Evolutionary conservation across 2,329 filamentous ascomycete genomes (phyloP).

Genomic region (Tolypocladium nubicola): DNA sequence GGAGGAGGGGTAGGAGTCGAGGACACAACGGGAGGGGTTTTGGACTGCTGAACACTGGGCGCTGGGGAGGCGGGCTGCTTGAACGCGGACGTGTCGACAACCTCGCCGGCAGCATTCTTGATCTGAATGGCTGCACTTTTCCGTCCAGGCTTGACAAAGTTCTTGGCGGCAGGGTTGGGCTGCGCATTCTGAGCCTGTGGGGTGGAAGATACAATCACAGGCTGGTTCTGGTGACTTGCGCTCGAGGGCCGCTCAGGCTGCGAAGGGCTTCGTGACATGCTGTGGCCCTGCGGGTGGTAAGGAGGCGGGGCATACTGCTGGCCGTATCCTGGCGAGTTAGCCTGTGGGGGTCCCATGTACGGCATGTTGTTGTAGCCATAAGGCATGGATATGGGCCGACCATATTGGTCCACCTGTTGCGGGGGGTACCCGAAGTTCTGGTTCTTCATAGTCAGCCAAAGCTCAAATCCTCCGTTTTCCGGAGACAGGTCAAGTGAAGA

Average conservation of each 20-base stretch:
- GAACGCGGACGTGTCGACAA: constrained; percentile 55
- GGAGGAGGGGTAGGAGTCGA: constrained; percentile 73
- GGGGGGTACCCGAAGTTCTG: constrained; percentile 54
- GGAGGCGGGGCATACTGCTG: constrained; percentile 31
- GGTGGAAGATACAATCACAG: constrained; percentile 51
- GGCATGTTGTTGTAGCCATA: constrained; percentile 36
- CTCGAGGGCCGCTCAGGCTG: constrained; percentile 62
- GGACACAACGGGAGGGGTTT: constrained; percentile 60
- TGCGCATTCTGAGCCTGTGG: constrained; percentile 54
- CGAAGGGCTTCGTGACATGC: constrained; percentile 76
- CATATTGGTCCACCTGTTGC: constrained; percentile 26
- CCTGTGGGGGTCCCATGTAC: constrained; percentile 35
- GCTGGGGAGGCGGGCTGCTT: constrained; percentile 48
- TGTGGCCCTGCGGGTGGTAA: constrained; percentile 45
- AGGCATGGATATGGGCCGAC: constrained; percentile 24
- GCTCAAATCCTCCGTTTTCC: constrained; percentile 60
- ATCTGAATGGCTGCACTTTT: constrained; percentile 74
- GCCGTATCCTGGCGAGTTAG: constrained; percentile 39
- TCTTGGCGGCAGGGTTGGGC: constrained; percentile 32
- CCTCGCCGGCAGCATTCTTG: constrained; percentile 72
- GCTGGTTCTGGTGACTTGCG: constrained; percentile 48
- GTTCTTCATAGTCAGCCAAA: constrained; percentile 57
- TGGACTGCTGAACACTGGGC: constrained; percentile 43
- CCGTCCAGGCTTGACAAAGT: constrained; percentile 37
- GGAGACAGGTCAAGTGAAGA: constrained; percentile 52